Evolutionary conservation across 306 rosid species (phyloP).

Genomic region (Pueraria montana): DNA sequence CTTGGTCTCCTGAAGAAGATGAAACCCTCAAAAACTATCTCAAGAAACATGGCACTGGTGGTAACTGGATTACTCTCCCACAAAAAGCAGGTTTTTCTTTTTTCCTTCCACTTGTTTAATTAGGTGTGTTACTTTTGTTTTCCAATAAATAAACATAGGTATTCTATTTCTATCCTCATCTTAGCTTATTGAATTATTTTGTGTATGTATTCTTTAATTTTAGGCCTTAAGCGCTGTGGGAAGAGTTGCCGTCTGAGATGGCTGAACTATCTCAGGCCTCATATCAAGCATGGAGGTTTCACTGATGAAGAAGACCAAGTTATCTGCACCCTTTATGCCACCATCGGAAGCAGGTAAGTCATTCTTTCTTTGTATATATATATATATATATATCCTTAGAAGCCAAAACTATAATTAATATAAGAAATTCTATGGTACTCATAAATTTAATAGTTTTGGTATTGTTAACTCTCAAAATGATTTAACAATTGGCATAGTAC

Average conservation of each 20-base stretch:
- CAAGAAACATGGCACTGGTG: conserved; percentile 44
- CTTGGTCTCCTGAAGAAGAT: conserved; percentile 41
- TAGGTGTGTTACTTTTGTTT: background rate
- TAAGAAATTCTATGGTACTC: background rate
- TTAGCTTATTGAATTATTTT: background rate
- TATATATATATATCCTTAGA: background rate
- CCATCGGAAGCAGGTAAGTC: conserved; percentile 51
- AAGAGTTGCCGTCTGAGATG: conserved; percentile 54
- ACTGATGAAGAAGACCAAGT: conserved; percentile 49
- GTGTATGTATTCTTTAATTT: background rate
- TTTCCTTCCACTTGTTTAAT: background rate
- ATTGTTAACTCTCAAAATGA: background rate
- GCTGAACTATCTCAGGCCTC: conserved; percentile 56
- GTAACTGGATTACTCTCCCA: conserved; percentile 54
- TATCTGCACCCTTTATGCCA: conserved; percentile 49
- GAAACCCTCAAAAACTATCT: conserved; percentile 48
- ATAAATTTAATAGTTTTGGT: background rate
- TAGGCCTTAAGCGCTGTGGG: conserved; percentile 54
- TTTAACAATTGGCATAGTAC: background rate
- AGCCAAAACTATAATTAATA: too few relatives aligned
- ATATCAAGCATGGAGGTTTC: conserved; percentile 53
- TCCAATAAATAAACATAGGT: background rate
- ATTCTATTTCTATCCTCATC: background rate
- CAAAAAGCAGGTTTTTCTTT: conserved; percentile 47
- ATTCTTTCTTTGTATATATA: background rate